These are phyloP conservation scores for Ustilago bromivora DNA, from an alignment of 1,284 basidiomycete species.

Conservation along the genomic window DNA sequence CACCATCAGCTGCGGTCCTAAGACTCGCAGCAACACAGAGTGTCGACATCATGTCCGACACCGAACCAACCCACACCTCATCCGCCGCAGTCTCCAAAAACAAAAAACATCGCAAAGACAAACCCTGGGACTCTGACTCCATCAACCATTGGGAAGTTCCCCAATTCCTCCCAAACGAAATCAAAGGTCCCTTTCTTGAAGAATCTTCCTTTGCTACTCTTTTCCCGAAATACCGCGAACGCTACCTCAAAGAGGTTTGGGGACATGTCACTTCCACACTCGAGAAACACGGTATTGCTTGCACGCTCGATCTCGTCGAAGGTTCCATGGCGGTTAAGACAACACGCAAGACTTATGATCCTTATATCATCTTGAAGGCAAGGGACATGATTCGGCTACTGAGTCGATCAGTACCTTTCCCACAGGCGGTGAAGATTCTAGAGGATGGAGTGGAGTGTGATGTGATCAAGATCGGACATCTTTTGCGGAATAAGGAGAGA, in stretches of 20 bases:
- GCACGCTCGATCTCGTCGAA: conserved; percentile 93
- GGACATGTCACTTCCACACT: conserved; percentile 88
- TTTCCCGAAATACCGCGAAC: conserved; percentile 98
- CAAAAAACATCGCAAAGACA: conserved; percentile 68
- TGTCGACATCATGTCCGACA: conserved; percentile 20
- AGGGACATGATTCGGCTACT: conserved; percentile 95
- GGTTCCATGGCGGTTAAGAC: conserved; percentile 98
- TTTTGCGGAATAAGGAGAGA: conserved; percentile 94
- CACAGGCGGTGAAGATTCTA: conserved; percentile 88
- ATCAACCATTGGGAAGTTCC: conserved; percentile 99
- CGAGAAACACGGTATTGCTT: conserved; percentile 85
- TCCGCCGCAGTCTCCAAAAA: conserved; percentile 54
- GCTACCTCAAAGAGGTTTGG: conserved; percentile 95
- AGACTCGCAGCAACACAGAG: conserved; percentile 8
- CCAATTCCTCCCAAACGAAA: conserved; percentile 78
- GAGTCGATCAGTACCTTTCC: conserved; percentile 85
- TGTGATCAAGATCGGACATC: conserved; percentile 95
- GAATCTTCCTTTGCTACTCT: conserved; percentile 98
- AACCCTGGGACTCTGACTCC: conserved; percentile 93
- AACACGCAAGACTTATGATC: conserved; percentile 96
- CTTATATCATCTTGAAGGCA: conserved; percentile 94
- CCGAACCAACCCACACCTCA: neutral
- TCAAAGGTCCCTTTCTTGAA: conserved; percentile 83
- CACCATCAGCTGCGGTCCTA: too few species aligned
- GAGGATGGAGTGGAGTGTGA: conserved; percentile 93